These are phyloP conservation scores for Leucaena leucocephala DNA, from an alignment of 306 rosid species.

Conservation along the genomic window DNA sequence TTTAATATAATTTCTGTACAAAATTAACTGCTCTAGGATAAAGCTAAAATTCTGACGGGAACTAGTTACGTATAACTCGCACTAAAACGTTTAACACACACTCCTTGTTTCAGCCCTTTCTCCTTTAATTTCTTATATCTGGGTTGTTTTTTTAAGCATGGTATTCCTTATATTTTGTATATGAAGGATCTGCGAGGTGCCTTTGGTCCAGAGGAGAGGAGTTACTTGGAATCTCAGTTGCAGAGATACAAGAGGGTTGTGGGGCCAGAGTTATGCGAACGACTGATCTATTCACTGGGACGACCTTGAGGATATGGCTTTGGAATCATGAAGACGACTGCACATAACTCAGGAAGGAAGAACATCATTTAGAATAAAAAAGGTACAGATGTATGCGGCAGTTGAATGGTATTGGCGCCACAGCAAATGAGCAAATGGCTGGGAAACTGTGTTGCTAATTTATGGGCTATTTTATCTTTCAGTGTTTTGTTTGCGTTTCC, in stretches of 20 bases:
- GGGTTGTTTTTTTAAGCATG: constrained; percentile 29
- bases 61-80: background rate
- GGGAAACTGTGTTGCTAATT: background rate
- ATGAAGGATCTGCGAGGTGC: constrained; percentile 64
- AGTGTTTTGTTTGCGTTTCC: too few species aligned
- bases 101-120: constrained; percentile 19
- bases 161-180: constrained; percentile 26
- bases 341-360: background rate
- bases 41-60: background rate
- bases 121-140: constrained; percentile 20
- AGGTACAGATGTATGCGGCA: constrained; percentile 14
- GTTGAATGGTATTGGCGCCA: constrained; percentile 22
- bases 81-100: background rate
- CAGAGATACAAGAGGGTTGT: constrained; percentile 65
- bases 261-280: constrained; percentile 68
- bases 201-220: constrained; percentile 42
- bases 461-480: background rate
- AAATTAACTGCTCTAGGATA: background rate
- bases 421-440: background rate
- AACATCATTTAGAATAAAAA: background rate
- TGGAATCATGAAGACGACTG: constrained; percentile 24
- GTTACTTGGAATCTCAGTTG: constrained; percentile 69
- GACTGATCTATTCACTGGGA: constrained; percentile 60
- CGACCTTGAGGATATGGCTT: constrained; percentile 37
- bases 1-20: background rate